A percentile compares a stretch with the other conserved stretches of the same genome.
Conservation (phyloP, 345 rosid species). For the Firmiana major region DNA sequence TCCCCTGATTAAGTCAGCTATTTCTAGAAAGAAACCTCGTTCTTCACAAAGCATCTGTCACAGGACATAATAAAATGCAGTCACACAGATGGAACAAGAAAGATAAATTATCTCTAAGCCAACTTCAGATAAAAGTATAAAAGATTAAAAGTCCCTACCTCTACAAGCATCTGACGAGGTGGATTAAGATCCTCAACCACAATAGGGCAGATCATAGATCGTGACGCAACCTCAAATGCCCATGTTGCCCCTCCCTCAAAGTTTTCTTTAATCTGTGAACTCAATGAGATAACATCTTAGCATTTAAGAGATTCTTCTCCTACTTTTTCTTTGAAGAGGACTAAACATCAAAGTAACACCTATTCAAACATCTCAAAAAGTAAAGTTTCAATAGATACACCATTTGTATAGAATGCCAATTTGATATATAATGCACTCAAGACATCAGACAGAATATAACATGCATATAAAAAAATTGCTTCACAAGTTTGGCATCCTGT, state of each 20-base stretch:
- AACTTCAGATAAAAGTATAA: slow-evolving; percentile 1
- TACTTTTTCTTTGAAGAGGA: neutral
- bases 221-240: slow-evolving; percentile 94
- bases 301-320: neutral
- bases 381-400: neutral
- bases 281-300: slow-evolving; percentile 2
- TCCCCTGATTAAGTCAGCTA: slow-evolving; percentile 87
- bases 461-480: neutral
- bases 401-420: neutral
- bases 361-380: neutral
- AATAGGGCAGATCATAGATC: slow-evolving; percentile 82
- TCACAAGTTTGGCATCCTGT: neutral
- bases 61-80: neutral
- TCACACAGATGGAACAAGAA: neutral
- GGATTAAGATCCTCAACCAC: slow-evolving; percentile 87
- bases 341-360: neutral
- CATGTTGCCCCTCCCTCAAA: slow-evolving; percentile 90
- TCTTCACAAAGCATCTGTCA: slow-evolving; percentile 93
- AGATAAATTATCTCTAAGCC: slow-evolving; percentile 1
- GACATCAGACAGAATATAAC: neutral
- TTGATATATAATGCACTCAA: neutral
- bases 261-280: slow-evolving; percentile 59
- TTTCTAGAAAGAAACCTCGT: slow-evolving; percentile 86
- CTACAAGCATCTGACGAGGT: slow-evolving; percentile 89
- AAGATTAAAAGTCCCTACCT: slow-evolving; percentile 41